Conservation (phyloP, 1,139 yeast genomes). For the Geotrichum macrosporum region DNA sequence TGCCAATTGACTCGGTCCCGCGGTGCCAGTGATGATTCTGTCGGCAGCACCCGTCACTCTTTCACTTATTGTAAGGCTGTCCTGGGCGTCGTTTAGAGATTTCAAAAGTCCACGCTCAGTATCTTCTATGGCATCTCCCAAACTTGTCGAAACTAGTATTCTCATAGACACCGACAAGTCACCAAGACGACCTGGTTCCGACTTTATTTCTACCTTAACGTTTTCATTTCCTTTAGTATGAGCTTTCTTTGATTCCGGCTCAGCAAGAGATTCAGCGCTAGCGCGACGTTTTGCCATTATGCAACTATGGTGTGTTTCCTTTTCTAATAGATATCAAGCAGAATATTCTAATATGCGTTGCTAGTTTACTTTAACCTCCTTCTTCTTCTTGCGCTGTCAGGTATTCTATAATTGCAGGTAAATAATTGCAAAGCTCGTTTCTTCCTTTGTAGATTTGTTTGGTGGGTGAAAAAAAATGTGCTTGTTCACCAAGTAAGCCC, state of each 20-base stretch:
- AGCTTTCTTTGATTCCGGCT: conserved; percentile 13
- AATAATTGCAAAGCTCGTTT: too few relatives aligned
- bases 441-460: background rate
- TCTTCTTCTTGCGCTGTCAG: too few relatives aligned
- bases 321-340: too few relatives aligned
- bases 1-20: conserved; percentile 6
- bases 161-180: conserved; percentile 3
- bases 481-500: background rate
- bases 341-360: too few relatives aligned
- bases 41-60: conserved; percentile 18
- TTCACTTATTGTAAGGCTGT: conserved; percentile 12
- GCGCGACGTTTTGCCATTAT: conserved; percentile 15
- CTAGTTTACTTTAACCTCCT: too few relatives aligned
- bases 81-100: background rate
- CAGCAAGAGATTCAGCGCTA: conserved; percentile 9
- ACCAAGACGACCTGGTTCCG: background rate
- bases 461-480: conserved; percentile 8
- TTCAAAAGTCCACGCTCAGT: conserved; percentile 10
- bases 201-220: background rate
- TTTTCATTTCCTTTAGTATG: conserved; percentile 6
- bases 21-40: conserved; percentile 12
- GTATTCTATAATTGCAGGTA: too few relatives aligned
- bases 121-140: conserved; percentile 18
- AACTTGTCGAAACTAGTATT: conserved; percentile 8
- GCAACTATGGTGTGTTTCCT: too few relatives aligned